phyloP scores from a whole-genome alignment of 768 basidiomycete species.

The Boletus barrowsii region DNA sequence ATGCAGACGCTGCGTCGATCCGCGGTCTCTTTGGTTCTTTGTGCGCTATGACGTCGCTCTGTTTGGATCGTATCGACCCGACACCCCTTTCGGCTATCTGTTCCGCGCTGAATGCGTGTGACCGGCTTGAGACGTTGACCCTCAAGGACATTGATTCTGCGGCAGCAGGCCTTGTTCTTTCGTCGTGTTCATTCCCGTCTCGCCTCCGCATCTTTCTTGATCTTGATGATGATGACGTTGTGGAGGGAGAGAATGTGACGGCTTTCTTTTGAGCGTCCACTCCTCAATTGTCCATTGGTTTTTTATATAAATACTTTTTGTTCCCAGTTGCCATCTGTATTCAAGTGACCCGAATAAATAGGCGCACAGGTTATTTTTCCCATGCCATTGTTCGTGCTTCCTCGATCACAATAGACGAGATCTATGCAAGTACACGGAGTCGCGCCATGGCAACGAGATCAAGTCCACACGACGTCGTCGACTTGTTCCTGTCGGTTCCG shows the following conservation, averaged over 20 bases:
- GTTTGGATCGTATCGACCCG: constrained; percentile 6
- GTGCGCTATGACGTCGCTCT: constrained; percentile 2
- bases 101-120: constrained; percentile 1
- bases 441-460: background rate
- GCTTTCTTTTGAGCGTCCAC: background rate
- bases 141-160: constrained; percentile 9
- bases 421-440: background rate
- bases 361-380: background rate
- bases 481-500: no score
- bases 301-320: no score
- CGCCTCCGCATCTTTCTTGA: constrained; percentile 17
- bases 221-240: constrained; percentile 3
- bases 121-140: constrained; percentile 7
- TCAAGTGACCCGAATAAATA: no score
- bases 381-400: background rate
- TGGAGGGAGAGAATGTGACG: background rate
- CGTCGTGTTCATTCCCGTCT: constrained; percentile 1
- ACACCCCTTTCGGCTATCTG: constrained; percentile 2
- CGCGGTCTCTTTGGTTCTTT: constrained; percentile 4
- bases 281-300: no score
- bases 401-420: no score
- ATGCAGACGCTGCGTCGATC: constrained; percentile 2
- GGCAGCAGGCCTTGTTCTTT: constrained; percentile 1
- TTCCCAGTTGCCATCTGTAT: no score
- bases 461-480: no score